Evolutionary conservation across 768 basidiomycete genomes (phyloP).

Genomic region (Lentinula lateritia): DNA sequence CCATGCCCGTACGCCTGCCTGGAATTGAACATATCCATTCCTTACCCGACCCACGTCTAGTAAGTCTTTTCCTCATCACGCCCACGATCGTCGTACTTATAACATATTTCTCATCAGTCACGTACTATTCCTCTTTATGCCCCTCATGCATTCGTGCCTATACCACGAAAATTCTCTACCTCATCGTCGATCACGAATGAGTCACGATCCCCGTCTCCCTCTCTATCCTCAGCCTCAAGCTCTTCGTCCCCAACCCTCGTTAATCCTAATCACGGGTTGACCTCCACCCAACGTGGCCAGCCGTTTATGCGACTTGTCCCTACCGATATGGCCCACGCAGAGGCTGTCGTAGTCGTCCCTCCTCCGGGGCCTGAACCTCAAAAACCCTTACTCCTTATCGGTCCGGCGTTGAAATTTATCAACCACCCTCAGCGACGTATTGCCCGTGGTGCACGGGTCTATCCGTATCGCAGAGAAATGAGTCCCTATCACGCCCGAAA

Average conservation of each 20-base stretch:
- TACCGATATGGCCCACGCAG: constrained; percentile 46
- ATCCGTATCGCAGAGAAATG: constrained; percentile 42
- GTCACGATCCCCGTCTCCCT: constrained; percentile 33
- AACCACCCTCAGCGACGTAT: constrained; percentile 37
- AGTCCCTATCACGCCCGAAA: background rate
- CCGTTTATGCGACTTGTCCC: constrained; percentile 38
- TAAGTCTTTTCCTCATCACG: background rate
- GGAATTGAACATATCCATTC: constrained; percentile 7
- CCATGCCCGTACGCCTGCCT: background rate
- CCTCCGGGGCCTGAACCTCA: constrained; percentile 18
- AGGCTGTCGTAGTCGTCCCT: constrained; percentile 44
- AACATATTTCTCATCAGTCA: background rate
- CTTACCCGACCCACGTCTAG: background rate
- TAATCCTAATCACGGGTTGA: constrained; percentile 6
- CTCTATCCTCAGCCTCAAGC: constrained; percentile 18
- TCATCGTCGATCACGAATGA: constrained; percentile 28
- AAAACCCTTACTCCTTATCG: constrained; percentile 43
- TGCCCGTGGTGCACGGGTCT: constrained; percentile 42
- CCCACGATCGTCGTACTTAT: background rate
- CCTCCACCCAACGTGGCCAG: constrained; percentile 3
- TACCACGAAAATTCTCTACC: constrained; percentile 27
- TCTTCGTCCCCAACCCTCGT: constrained; percentile 5
- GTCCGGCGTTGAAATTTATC: constrained; percentile 39
- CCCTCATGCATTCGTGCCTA: background rate
- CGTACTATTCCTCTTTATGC: background rate